Evolutionary conservation across 1,284 basidiomycete genomes (phyloP), one percentile per base, ranked within the genome.

Genomic region (Stereum hirsutum): DNA sequence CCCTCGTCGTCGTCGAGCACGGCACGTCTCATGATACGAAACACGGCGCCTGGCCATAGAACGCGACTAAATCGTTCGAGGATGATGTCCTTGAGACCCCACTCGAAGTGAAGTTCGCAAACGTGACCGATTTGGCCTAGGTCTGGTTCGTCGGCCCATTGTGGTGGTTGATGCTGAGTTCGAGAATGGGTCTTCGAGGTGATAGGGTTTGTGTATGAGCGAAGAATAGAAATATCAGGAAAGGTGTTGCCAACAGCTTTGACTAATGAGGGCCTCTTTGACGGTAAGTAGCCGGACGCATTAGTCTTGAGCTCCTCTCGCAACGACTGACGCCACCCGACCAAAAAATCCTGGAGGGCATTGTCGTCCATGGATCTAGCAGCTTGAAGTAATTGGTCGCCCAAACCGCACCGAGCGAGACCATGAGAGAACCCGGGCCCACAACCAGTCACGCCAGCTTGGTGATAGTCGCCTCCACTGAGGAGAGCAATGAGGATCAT

Each of bases 391-490:
- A 95, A 70, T 0, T 70, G 54, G 49, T 84, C 79, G 2, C 84
- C 84, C 44, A 88, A 80, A 2, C 85, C 83, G 47, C 77, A 79
- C 46, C 71, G 70, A 0, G 84, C 82, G 2, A 89, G 71, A n/a
- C 70, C 82, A 34, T 75, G 72, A 0, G 85, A 75, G 33, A 73
- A 82, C 23, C 66, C 66, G 25, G 70, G 62, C 4, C 85, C 85
- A 54, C 80, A 86, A 2, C 78, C 69, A 11, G 65, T 55, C 12
- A 88, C 60, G 6, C 85, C 86, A 6, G 68, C 80, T 26, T 76
- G 74, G 43, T 86, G 75, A 55, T 97, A 99, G 61, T 99, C 95
- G 0, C 93, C 95, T 1, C 94, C 94, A 8, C 81, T 78, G 52
- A 95, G 70, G 4, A 97, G 68, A 0, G 84, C 94, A 35, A 95